A percentile compares a stretch with the other conserved stretches of the same genome.
phyloP scores from a whole-genome alignment of 768 basidiomycete genomes.

The Mycena rebaudengoi region DNA sequence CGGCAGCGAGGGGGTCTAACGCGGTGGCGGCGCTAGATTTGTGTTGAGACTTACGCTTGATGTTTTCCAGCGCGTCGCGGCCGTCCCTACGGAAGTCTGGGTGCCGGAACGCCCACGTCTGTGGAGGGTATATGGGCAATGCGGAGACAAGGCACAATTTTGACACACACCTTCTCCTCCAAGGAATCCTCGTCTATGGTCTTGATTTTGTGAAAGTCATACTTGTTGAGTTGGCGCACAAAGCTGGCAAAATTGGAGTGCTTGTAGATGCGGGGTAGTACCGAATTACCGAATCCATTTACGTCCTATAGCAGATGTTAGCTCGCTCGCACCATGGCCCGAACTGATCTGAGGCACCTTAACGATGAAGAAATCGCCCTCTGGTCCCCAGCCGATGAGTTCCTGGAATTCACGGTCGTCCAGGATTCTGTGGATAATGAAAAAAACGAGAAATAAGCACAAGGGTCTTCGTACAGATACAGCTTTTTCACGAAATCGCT shows the following conservation, averaged over 20 bases:
- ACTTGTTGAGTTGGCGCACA: slow-evolving; percentile 94
- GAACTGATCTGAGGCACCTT: slow-evolving; percentile 53
- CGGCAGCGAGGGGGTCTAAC: slow-evolving; percentile 26
- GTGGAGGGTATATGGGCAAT: neutral
- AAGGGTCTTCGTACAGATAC: slow-evolving; percentile 82
- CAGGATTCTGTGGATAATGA: slow-evolving; percentile 71
- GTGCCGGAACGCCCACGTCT: slow-evolving; percentile 70
- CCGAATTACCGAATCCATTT: slow-evolving; percentile 93
- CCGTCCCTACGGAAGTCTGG: slow-evolving; percentile 66
- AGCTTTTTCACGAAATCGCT: slow-evolving; percentile 95
- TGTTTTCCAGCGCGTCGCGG: slow-evolving; percentile 63
- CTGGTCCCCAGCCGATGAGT: slow-evolving; percentile 84
- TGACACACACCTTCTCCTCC: slow-evolving; percentile 67
- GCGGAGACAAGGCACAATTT: slow-evolving; percentile 15
- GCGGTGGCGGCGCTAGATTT: slow-evolving; percentile 50
- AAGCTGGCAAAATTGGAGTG: slow-evolving; percentile 95
- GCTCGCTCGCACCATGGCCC: no score
- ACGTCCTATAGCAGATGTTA: slow-evolving; percentile 61
- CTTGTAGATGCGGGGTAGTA: slow-evolving; percentile 93
- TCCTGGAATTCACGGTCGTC: slow-evolving; percentile 77
- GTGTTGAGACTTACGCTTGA: slow-evolving; percentile 66
- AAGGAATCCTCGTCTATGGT: slow-evolving; percentile 84
- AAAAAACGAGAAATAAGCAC: slow-evolving; percentile 1
- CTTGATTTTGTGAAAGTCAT: slow-evolving; percentile 97
- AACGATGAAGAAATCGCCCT: slow-evolving; percentile 90